Base-by-base conservation (phyloP, 2,329 filamentous ascomycete species). In the Fusarium nisikadoi region DNA sequence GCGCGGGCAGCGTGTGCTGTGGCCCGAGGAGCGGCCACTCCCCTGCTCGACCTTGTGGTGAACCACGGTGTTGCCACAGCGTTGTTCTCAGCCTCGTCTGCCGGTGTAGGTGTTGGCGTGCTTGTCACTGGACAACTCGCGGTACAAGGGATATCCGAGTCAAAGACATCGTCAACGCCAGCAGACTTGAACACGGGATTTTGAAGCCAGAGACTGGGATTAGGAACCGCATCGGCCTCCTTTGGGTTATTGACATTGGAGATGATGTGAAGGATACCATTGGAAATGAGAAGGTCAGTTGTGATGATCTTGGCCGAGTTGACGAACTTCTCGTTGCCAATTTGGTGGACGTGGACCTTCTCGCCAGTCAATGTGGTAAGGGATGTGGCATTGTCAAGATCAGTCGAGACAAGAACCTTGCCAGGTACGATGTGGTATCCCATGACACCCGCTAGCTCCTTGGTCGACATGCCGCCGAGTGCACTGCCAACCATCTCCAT, bases 351-450 rank as follows among this genome's bases (percentile, higher is more conserved):
- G 27, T 75, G 79, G 29, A 88, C 74, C 2, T 79, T 78, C 19
- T 83, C 68, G 33, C 75, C 62, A 27, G 69, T 69, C 3, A 88
- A 79, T 1, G 84, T 85, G 3, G 60, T n/a, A 19, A 82, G 71
- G 8, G 62, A 63, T 12, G 76, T 61, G 49, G 74, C 69, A 65
- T 79, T 59, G 81, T 82, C 71, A 23, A 86, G 78, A 41, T 75
- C 65, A 3, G 82, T 80, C 23, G 86, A 88, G 76, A 90, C 90
- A 5, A 85, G 79, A 4, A 91, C 84, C 11, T 82, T 81, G 57
- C 83, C 84, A n/a, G 85, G 84, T 47, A 93, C 80, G 56, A 93
- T 84, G 78, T 94, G 91, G 80, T 93, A 93, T 31, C 84, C 81
- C 38, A 93, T 83, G 55, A 93, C 85, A 33, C 78, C 79, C 5